phyloP scores from a whole-genome alignment of 2,329 filamentous ascomycete genomes.

The Cercospora janseana region DNA sequence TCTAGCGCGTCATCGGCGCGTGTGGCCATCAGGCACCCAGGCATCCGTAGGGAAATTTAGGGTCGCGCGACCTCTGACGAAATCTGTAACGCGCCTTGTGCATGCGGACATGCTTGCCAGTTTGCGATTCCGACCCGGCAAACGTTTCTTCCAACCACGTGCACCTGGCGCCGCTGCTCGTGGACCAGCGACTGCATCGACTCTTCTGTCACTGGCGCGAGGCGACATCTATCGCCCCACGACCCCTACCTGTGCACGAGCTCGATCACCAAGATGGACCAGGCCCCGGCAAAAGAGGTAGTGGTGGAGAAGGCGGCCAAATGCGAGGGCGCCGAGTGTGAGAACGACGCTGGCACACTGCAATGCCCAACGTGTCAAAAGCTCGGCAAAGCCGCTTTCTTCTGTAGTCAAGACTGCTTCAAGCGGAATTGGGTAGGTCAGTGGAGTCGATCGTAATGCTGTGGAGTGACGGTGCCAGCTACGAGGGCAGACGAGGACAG shows the following conservation, averaged over 20 bases:
- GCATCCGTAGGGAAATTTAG: neutral
- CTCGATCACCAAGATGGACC: slow-evolving; percentile 27
- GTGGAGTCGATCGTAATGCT: slow-evolving; percentile 19
- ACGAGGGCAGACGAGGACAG: neutral
- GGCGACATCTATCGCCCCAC: neutral
- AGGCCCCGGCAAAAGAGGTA: slow-evolving; percentile 38
- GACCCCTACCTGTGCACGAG: neutral
- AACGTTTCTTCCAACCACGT: no score
- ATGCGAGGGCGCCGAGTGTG: slow-evolving; percentile 80
- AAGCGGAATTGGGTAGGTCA: slow-evolving; percentile 89
- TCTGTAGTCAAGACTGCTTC: slow-evolving; percentile 98
- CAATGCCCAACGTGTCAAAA: slow-evolving; percentile 97
- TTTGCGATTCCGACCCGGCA: no score
- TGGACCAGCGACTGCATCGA: no score
- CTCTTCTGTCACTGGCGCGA: no score
- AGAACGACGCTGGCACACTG: slow-evolving; percentile 77
- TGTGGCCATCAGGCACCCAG: neutral
- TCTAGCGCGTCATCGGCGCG: slow-evolving; percentile 11
- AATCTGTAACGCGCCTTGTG: neutral
- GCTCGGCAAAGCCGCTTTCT: slow-evolving; percentile 84
- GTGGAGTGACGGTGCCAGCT: slow-evolving; percentile 27
- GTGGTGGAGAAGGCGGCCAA: slow-evolving; percentile 56
- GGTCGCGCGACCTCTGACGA: neutral
- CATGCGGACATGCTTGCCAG: neutral
- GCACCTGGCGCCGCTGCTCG: no score